These are phyloP conservation scores for Tetrahymena elliotti DNA, from an alignment of 73 alveolate species.

Conservation along the genomic window DNA sequence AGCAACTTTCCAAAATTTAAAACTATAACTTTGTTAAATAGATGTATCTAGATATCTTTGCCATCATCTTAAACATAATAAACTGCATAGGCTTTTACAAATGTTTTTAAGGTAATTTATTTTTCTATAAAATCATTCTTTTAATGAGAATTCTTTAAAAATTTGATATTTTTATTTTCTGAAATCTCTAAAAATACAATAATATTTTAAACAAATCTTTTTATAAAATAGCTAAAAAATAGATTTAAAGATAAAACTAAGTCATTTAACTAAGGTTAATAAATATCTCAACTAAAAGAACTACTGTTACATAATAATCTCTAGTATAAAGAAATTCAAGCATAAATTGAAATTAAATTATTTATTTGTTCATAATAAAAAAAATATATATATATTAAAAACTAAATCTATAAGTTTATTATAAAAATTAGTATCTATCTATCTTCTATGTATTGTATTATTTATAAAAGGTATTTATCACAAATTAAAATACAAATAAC, in stretches of 20 bases:
- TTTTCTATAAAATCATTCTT: neutral
- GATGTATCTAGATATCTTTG: neutral
- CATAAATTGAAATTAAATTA: neutral
- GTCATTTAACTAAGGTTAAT: neutral
- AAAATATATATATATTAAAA: no score
- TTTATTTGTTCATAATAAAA: no score
- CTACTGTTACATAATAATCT: neutral
- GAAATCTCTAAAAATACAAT: no score
- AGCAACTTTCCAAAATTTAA: neutral
- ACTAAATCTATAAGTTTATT: no score
- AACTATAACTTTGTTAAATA: neutral
- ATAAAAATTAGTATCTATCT: no score
- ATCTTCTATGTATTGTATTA: no score
- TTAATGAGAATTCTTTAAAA: neutral
- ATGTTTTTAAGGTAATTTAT: neutral
- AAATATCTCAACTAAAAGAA: neutral
- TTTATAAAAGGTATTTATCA: no score
- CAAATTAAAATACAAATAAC: no score
- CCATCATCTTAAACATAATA: neutral
- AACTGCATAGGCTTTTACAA: neutral
- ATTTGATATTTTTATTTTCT: no score
- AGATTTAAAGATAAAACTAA: neutral
- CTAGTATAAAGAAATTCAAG: neutral
- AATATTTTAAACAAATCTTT: no score
- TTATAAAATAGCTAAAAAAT: neutral